A percentile compares a stretch with the other conserved stretches of the same genome.
These are phyloP conservation scores for Rhypophila decipiens DNA, from an alignment of 495 filamentous ascomycete species.

Conservation along the genomic window DNA sequence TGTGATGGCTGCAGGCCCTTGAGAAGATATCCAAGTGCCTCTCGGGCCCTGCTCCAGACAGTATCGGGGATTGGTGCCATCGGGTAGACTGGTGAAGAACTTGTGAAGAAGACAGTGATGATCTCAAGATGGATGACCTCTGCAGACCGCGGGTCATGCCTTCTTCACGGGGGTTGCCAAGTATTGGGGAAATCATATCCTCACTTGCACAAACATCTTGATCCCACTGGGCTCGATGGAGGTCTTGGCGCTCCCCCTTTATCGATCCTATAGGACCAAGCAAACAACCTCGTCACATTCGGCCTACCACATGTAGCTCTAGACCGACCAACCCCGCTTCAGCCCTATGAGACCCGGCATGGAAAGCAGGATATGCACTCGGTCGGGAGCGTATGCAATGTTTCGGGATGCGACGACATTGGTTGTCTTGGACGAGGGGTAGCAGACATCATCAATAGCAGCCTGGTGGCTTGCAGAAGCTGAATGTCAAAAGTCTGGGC, in stretches of 20 bases:
- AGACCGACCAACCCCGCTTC: not conserved
- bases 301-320: no score
- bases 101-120: no score
- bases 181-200: no score
- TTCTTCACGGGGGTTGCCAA: no score
- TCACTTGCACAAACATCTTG: not conserved
- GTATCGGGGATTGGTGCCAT: not conserved
- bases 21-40: not conserved
- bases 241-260: no score
- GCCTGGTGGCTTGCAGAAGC: not conserved
- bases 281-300: no score
- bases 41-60: not conserved
- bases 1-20: not conserved
- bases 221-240: not conserved
- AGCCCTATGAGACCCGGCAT: not conserved
- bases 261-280: no score
- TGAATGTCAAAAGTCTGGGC: not conserved
- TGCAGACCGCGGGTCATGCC: no score
- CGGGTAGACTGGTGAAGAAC: no score
- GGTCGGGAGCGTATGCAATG: not conserved
- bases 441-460: not conserved
- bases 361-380: no score
- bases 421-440: no score
- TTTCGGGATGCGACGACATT: not conserved
- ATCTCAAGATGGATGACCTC: no score